These are phyloP conservation scores for Aspergillus sparsus DNA, from an alignment of 495 filamentous ascomycete genomes.

Conservation along the genomic window DNA sequence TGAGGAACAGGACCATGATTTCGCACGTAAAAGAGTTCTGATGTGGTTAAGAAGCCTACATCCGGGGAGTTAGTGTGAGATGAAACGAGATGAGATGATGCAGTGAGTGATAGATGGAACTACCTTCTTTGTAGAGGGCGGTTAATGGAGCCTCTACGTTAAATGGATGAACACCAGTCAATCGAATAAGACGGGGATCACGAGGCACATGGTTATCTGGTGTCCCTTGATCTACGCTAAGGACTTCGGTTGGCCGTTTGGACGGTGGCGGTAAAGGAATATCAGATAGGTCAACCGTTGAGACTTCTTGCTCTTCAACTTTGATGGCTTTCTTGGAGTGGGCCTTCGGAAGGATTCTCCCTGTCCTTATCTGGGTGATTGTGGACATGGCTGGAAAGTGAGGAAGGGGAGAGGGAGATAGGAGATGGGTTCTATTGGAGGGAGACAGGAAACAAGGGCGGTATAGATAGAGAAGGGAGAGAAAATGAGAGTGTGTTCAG, in stretches of 20 bases:
- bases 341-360: slow-evolving; percentile 18
- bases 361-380: slow-evolving; percentile 31
- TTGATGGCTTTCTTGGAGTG: slow-evolving; percentile 32
- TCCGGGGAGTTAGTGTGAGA: background rate
- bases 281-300: slow-evolving; percentile 36
- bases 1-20: slow-evolving; percentile 89
- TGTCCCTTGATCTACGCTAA: slow-evolving; percentile 76
- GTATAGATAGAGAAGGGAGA: background rate
- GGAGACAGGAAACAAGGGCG: background rate
- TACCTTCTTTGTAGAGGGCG: slow-evolving; percentile 75
- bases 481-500: too few relatives aligned
- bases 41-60: slow-evolving; percentile 77
- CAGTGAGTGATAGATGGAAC: too few relatives aligned
- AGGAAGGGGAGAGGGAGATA: background rate
- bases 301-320: slow-evolving; percentile 33
- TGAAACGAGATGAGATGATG: too few relatives aligned
- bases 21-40: slow-evolving; percentile 94
- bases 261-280: slow-evolving; percentile 75
- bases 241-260: slow-evolving; percentile 58
- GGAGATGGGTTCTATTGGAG: background rate
- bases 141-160: slow-evolving; percentile 89
- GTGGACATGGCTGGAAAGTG: slow-evolving; percentile 30
- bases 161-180: slow-evolving; percentile 92
- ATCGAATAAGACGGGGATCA: slow-evolving; percentile 80
- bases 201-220: slow-evolving; percentile 85